These are phyloP conservation scores for Penicillium riverlandense DNA, from an alignment of 495 filamentous ascomycete species.

Conservation along the genomic window DNA sequence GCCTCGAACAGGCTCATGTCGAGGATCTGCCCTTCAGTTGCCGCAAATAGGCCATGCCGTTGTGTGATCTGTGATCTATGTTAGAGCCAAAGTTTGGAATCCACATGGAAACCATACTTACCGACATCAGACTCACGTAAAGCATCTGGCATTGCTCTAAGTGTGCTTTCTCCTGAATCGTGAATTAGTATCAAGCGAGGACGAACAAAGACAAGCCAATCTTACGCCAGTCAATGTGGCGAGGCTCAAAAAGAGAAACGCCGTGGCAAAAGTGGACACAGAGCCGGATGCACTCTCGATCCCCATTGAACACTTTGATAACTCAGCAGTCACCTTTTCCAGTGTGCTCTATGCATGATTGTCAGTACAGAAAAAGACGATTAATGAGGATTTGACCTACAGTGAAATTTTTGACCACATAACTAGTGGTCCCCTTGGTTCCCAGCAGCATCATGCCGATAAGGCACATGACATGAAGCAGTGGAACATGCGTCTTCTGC, in stretches of 20 bases:
- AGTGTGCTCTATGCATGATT: slow-evolving; percentile 23
- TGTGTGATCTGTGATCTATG: slow-evolving; percentile 33
- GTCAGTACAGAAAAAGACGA: slow-evolving; percentile 3
- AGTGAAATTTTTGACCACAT: slow-evolving; percentile 39
- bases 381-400: slow-evolving; percentile 15
- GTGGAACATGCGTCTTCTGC: slow-evolving; percentile 30
- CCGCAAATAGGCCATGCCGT: slow-evolving; percentile 43
- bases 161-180: slow-evolving; percentile 33
- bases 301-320: slow-evolving; percentile 31
- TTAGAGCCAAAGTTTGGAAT: background rate
- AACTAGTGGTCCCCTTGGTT: slow-evolving; percentile 40
- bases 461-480: slow-evolving; percentile 45
- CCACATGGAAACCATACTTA: slow-evolving; percentile 13
- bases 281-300: slow-evolving; percentile 28
- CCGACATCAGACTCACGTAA: slow-evolving; percentile 44
- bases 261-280: slow-evolving; percentile 40
- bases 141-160: slow-evolving; percentile 42
- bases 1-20: slow-evolving; percentile 39
- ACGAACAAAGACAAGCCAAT: background rate
- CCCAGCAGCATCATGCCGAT: slow-evolving; percentile 45
- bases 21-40: slow-evolving; percentile 38
- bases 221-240: slow-evolving; percentile 45
- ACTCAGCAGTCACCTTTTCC: slow-evolving; percentile 32
- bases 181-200: slow-evolving; percentile 7
- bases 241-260: slow-evolving; percentile 40